Percentiles rank a stretch among this genome's conserved stretches.
These are phyloP conservation scores for Calonectria multiphialidica DNA, from an alignment of 2,329 filamentous ascomycete genomes.

Conservation along the genomic window DNA sequence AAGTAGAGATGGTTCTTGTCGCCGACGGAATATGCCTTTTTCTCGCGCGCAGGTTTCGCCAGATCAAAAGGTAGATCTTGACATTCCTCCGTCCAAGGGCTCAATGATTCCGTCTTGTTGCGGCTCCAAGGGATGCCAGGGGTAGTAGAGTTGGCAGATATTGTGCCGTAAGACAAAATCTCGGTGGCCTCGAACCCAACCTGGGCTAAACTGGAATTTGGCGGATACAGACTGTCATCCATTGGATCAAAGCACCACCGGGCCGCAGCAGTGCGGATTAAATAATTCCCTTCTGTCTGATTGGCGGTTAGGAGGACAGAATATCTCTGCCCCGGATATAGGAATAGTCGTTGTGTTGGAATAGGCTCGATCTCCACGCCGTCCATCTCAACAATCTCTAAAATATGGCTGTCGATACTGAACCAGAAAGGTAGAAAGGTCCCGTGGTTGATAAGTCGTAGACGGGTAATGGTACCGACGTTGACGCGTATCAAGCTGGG, in stretches of 20 bases:
- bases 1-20: slow-evolving; percentile 22
- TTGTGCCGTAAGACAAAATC: slow-evolving; percentile 28
- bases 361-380: slow-evolving; percentile 61
- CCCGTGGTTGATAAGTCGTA: slow-evolving; percentile 55
- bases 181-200: slow-evolving; percentile 29
- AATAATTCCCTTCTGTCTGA: slow-evolving; percentile 32
- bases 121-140: slow-evolving; percentile 30
- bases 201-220: not conserved
- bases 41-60: slow-evolving; percentile 26
- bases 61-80: slow-evolving; percentile 33
- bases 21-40: slow-evolving; percentile 31
- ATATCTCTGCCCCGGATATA: slow-evolving; percentile 63
- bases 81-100: slow-evolving; percentile 11
- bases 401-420: slow-evolving; percentile 56
- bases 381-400: slow-evolving; percentile 56
- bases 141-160: slow-evolving; percentile 3
- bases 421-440: slow-evolving; percentile 55
- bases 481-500: too few relatives aligned
- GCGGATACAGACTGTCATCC: not conserved
- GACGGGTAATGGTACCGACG: slow-evolving; percentile 28
- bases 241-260: slow-evolving; percentile 8
- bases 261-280: slow-evolving; percentile 29
- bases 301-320: slow-evolving; percentile 61
- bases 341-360: slow-evolving; percentile 56
- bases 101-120: not conserved